Conservation (phyloP, 352 stramenopile species). For the Phytophthora tubulina region DNA sequence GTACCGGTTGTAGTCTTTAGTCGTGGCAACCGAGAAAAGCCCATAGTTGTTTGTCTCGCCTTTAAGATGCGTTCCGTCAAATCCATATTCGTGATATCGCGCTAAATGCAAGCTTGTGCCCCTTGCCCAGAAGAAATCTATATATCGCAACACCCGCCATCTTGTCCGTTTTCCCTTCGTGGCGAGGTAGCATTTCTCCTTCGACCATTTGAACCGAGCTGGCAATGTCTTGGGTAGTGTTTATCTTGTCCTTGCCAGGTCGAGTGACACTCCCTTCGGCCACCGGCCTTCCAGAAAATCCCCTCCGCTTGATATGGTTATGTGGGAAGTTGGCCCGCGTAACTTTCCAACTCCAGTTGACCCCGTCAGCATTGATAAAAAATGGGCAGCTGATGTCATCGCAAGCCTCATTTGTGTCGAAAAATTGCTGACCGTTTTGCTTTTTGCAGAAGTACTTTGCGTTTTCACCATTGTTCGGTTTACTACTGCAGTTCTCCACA, state of each 20-base stretch:
- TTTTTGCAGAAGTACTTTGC: slow-evolving; percentile 34
- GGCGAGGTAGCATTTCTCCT: background rate
- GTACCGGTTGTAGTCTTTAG: background rate
- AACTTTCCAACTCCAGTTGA: slow-evolving; percentile 14
- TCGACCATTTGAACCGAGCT: background rate
- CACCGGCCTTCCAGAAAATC: background rate
- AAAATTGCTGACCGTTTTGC: slow-evolving; percentile 26
- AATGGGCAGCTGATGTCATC: background rate
- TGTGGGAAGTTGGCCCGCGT: slow-evolving; percentile 15
- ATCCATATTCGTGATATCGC: background rate
- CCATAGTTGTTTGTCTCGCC: background rate
- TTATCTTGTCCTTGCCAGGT: background rate
- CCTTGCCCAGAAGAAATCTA: background rate
- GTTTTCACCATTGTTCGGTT: background rate
- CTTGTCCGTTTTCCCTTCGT: background rate
- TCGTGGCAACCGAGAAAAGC: background rate
- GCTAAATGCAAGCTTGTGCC: background rate
- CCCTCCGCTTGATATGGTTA: slow-evolving; percentile 11
- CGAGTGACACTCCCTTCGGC: too few relatives aligned
- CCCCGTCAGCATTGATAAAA: background rate
- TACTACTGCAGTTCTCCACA: background rate
- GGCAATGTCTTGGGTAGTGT: background rate
- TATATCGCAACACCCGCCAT: background rate
- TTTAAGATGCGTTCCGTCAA: background rate
- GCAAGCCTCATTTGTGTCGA: background rate